These are phyloP conservation scores for Candida tallmaniae DNA, from an alignment of 805 yeast species.

Conservation along the genomic window DNA sequence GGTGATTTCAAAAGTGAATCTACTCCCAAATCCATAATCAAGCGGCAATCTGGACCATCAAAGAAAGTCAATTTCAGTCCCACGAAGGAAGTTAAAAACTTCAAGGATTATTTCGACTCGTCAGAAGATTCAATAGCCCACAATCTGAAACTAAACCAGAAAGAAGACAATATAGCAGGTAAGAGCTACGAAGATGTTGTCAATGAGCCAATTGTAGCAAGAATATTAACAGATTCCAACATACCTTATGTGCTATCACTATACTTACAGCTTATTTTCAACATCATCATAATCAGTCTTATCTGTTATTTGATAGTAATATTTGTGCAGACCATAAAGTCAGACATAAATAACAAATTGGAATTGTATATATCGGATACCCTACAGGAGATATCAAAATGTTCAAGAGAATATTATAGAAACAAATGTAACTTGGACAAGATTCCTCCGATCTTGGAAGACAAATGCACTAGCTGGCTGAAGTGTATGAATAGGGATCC, in stretches of 20 bases:
- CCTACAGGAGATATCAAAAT: conserved; percentile 58
- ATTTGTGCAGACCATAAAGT: conserved; percentile 52
- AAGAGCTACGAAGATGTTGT: conserved; percentile 1
- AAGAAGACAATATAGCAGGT: not conserved
- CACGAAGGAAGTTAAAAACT: conserved; percentile 20
- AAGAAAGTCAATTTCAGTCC: conserved; percentile 31
- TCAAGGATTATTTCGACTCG: conserved; percentile 14
- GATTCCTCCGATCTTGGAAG: conserved; percentile 73
- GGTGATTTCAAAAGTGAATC: conserved; percentile 12
- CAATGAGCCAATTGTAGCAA: conserved; percentile 2
- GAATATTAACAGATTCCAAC: conserved; percentile 33
- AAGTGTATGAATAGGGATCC: conserved; percentile 83
- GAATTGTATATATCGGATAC: conserved; percentile 58
- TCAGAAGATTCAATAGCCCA: conserved; percentile 7
- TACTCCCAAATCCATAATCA: conserved; percentile 13
- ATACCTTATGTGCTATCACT: conserved; percentile 55
- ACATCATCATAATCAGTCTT: conserved; percentile 46
- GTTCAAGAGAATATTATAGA: conserved; percentile 63
- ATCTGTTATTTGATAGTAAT: conserved; percentile 48
- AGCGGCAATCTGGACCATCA: conserved; percentile 2
- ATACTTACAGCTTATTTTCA: conserved; percentile 62
- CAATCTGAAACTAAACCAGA: not conserved
- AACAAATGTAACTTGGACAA: conserved; percentile 66
- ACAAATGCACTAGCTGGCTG: conserved; percentile 68
- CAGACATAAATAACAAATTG: conserved; percentile 69